phyloP scores from a whole-genome alignment of 202 grass and related monocot species.

The Carex arenaria region DNA sequence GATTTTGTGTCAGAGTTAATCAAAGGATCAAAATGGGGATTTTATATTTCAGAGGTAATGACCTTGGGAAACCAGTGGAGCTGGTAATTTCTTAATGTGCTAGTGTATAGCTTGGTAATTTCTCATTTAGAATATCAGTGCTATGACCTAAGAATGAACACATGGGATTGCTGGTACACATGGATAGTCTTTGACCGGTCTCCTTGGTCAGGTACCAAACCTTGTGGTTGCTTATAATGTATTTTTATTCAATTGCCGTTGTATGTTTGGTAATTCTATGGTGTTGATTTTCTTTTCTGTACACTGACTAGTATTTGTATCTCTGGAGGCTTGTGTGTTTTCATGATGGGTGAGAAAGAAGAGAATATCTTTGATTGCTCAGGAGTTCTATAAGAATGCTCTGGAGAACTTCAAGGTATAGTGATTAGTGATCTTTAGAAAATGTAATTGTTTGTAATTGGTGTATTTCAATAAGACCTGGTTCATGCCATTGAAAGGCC shows the following conservation, averaged over 20 bases:
- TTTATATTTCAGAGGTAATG: too few relatives aligned
- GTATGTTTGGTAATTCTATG: neutral
- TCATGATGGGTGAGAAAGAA: constrained; percentile 67
- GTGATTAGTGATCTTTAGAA: neutral
- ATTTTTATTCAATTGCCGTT: neutral
- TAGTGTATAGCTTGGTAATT: too few relatives aligned
- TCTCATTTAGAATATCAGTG: neutral
- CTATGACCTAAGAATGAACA: neutral
- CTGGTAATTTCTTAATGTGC: too few relatives aligned
- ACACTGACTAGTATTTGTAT: constrained; percentile 19
- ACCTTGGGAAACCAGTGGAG: constrained; percentile 97
- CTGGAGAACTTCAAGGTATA: constrained; percentile 81
- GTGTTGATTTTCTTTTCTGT: constrained; percentile 20
- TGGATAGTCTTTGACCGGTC: constrained; percentile 36
- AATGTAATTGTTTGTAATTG: constrained; percentile 15
- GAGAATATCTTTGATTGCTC: constrained; percentile 70
- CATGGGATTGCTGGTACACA: neutral
- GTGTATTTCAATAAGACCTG: constrained; percentile 24
- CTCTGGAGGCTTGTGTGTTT: constrained; percentile 81
- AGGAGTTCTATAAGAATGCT: constrained; percentile 72
- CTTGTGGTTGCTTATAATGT: neutral
- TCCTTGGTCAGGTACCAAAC: constrained; percentile 79
- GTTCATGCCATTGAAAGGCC: neutral
- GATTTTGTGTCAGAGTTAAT: too few relatives aligned
- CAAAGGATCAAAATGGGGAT: too few relatives aligned